Conservation (phyloP, 495 filamentous ascomycete species). For the Xylaria palmicola region DNA sequence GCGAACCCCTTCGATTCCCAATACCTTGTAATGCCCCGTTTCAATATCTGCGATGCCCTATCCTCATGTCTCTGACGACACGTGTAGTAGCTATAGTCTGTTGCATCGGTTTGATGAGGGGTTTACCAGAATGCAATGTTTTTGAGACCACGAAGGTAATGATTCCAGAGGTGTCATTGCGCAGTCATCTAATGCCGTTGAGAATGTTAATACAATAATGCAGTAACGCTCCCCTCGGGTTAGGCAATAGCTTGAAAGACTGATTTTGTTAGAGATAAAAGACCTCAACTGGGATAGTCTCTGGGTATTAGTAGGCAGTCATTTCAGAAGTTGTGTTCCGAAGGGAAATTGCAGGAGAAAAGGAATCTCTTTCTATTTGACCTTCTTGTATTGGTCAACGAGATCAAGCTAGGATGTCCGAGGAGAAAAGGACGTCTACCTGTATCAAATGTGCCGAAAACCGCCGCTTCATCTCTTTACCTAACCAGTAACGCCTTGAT, state of each 20-base stretch:
- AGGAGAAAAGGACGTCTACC: conserved; percentile 20
- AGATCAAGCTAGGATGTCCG: conserved; percentile 2
- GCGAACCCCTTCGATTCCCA: background rate
- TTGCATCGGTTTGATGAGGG: no score
- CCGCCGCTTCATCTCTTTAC: background rate
- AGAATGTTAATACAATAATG: no score
- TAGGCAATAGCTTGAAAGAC: background rate
- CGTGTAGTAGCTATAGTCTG: background rate
- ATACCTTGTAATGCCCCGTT: background rate
- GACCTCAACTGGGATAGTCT: background rate
- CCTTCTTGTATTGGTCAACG: background rate
- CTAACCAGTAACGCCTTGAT: conserved; percentile 16
- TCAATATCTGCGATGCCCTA: background rate
- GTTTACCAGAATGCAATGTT: no score
- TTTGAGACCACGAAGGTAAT: no score
- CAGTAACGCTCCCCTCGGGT: background rate
- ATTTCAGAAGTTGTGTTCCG: background rate
- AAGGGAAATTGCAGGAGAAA: background rate
- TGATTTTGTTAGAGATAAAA: background rate
- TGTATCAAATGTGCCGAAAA: conserved; percentile 19
- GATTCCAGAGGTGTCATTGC: no score
- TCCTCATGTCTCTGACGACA: background rate
- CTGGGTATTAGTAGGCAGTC: background rate
- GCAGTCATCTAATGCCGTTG: no score
- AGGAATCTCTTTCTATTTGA: background rate